phyloP scores from a whole-genome alignment of 2,329 filamentous ascomycete genomes.

The Penicillium sp. region DNA sequence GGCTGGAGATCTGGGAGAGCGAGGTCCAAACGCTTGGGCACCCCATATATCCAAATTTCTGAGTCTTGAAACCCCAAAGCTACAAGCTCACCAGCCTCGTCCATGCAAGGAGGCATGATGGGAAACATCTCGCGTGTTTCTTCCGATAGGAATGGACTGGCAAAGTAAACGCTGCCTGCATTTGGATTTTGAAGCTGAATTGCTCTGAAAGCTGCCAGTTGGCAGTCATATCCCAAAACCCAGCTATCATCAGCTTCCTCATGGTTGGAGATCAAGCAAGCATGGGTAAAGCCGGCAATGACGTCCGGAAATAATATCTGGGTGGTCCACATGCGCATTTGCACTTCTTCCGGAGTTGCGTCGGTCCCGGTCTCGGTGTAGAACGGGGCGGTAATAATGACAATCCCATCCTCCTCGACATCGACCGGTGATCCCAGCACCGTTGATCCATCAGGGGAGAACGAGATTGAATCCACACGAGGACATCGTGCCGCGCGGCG shows the following conservation, averaged over 20 bases:
- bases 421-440: slow-evolving; percentile 68
- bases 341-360: slow-evolving; percentile 49
- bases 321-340: slow-evolving; percentile 75
- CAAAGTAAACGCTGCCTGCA: slow-evolving; percentile 74
- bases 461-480: slow-evolving; percentile 65
- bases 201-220: slow-evolving; percentile 70
- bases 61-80: slow-evolving; percentile 66
- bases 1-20: slow-evolving; percentile 29
- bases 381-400: slow-evolving; percentile 73
- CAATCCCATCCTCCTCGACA: slow-evolving; percentile 60
- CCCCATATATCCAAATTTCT: slow-evolving; percentile 71
- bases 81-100: slow-evolving; percentile 64
- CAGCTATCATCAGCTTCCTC: slow-evolving; percentile 60
- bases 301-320: slow-evolving; percentile 78
- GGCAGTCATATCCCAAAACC: slow-evolving; percentile 71
- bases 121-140: slow-evolving; percentile 57
- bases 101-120: slow-evolving; percentile 62
- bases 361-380: slow-evolving; percentile 57
- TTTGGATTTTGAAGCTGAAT: slow-evolving; percentile 68
- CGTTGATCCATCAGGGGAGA: slow-evolving; percentile 72
- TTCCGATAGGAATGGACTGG: slow-evolving; percentile 52
- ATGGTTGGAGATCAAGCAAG: slow-evolving; percentile 55
- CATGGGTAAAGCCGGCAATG: slow-evolving; percentile 72
- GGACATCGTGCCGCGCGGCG: slow-evolving; percentile 73
- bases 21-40: slow-evolving; percentile 66